Evolutionary conservation across 2,329 filamentous ascomycete species (phyloP).

Genomic region (Stagonosporopsis tanaceti): DNA sequence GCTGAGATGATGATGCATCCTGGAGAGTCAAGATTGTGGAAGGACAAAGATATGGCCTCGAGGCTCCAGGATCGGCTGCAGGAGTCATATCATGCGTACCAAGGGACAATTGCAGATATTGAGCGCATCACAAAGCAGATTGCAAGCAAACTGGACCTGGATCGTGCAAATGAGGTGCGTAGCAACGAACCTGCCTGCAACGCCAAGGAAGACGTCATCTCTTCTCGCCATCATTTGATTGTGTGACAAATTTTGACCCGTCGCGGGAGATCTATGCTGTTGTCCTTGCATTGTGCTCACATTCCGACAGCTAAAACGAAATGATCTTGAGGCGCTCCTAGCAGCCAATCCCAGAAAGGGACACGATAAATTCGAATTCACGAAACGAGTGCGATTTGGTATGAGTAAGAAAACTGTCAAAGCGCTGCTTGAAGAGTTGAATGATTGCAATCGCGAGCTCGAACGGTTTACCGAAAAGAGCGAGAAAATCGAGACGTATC

Average conservation of each 20-base stretch:
- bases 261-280: not conserved
- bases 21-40: constrained; percentile 42
- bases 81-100: constrained; percentile 47
- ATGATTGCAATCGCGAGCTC: constrained; percentile 50
- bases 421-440: constrained; percentile 45
- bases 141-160: constrained; percentile 48
- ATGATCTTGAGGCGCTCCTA: constrained; percentile 48
- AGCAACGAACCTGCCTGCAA: not conserved
- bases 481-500: constrained; percentile 48
- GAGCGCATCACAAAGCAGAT: constrained; percentile 47
- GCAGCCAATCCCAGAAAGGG: constrained; percentile 43
- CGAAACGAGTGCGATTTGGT: constrained; percentile 46
- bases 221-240: not conserved
- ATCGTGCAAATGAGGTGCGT: constrained; percentile 43
- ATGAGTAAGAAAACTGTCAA: constrained; percentile 51
- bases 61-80: constrained; percentile 45
- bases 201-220: not conserved
- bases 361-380: constrained; percentile 46
- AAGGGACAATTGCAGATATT: constrained; percentile 47
- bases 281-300: constrained; percentile 27
- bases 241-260: not conserved
- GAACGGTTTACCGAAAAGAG: constrained; percentile 50
- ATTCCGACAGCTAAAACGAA: constrained; percentile 38
- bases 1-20: constrained; percentile 47
- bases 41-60: constrained; percentile 35